Conservation (phyloP, 306 rosid genomes). For the Purshia tridentata region DNA sequence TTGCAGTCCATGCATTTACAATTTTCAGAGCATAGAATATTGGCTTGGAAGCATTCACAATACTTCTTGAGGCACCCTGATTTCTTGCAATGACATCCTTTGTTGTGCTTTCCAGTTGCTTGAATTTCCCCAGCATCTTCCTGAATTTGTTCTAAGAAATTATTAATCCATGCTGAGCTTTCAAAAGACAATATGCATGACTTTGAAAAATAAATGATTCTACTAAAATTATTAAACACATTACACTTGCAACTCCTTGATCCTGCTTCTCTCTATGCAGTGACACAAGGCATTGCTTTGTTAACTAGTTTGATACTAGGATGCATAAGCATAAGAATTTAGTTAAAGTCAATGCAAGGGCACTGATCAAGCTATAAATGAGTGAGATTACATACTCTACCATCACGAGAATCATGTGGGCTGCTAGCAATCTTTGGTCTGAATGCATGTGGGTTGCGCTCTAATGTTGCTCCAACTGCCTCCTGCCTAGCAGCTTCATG, state of each 20-base stretch:
- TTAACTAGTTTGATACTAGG: constrained; percentile 1
- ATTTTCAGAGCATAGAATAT: constrained; percentile 69
- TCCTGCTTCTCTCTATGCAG: background rate
- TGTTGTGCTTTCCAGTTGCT: constrained; percentile 72
- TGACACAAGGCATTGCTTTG: background rate
- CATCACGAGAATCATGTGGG: constrained; percentile 49
- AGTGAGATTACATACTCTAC: constrained; percentile 44
- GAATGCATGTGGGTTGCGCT: constrained; percentile 82
- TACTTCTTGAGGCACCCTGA: constrained; percentile 91
- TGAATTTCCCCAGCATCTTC: constrained; percentile 55
- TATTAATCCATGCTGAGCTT: constrained; percentile 21
- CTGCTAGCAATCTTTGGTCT: constrained; percentile 76
- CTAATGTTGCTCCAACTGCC: constrained; percentile 59
- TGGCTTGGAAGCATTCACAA: constrained; percentile 87
- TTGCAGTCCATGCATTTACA: constrained; percentile 81
- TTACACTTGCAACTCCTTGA: constrained; percentile 10
- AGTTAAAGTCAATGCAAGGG: constrained; percentile 9
- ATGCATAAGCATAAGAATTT: background rate
- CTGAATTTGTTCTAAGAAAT: constrained; percentile 44
- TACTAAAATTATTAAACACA: background rate
- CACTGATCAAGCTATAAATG: constrained; percentile 12
- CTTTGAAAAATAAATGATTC: constrained; percentile 9
- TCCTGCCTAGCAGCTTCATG: constrained; percentile 65
- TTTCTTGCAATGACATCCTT: constrained; percentile 85
- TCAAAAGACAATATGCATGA: constrained; percentile 23